Base-by-base conservation (phyloP, 805 yeast species). In the Ogataea polymorpha region DNA sequence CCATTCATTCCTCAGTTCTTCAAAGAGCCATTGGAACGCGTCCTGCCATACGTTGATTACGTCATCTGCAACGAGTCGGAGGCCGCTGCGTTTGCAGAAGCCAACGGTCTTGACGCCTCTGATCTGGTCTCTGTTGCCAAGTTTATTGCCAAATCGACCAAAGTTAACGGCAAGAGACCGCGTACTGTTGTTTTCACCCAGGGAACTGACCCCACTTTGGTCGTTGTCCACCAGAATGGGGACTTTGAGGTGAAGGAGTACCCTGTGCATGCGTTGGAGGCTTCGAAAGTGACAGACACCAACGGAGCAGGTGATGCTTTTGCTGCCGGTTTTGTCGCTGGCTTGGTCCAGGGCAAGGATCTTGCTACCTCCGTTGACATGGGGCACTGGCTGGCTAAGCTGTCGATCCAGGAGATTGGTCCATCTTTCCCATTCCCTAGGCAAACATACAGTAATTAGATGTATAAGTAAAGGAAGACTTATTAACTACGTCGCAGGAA, bases 271-370 rank as follows among this genome's bases (percentile, higher is more conserved):
- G 77, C 82, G 44, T 77, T 93, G 59, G 84, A 77, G 30, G 55
- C 77, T 32, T 67, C 74, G 33, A 74, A 82, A 66, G 75, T 93
- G 46, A 81, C 75, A 44, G 99, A 93, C 72, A 87, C 98, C 59
- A 93, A 91, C 71, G 99, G 99, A 72, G 98, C 98, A 34, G 98
- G 98, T 67, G 97, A 91, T 63, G 96, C 97, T 11, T 91, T 91
- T 62, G 98, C 97, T 42, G 95, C 93, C 58, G 98, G 98, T 44
- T 90, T 91, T 66, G 68, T 89, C 50, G 96, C 96, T 47, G 93
- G 90, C 44, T 70, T 90, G 52, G 95, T 88, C 42, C 70, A 81
- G 65, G 87, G 82, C 50, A 79, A 84, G 63, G 54, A 75, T 21
- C 62, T 88, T 42, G 69, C 68, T 17, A 71, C 80, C 30, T 58